Evolutionary conservation across 2,329 filamentous ascomycete genomes (phyloP), one percentile per base, ranked within the genome.

Genomic region (Pestalotiopsis sp.): DNA sequence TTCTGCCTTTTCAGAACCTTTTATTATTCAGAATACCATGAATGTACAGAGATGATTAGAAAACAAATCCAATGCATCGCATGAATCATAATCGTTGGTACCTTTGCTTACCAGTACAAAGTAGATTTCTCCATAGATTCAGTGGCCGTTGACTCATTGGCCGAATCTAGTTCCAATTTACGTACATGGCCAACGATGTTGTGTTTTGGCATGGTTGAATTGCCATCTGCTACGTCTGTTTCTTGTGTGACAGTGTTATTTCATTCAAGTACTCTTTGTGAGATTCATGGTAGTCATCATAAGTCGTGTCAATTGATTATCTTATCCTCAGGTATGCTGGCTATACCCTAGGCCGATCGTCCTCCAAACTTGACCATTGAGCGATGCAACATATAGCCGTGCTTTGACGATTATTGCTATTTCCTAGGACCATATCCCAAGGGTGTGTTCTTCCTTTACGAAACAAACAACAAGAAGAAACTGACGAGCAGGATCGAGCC

Each of bases 61-160:
- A 35, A 9, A 35, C 30, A 35, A 35, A 9, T 17, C 14, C 10
- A 13, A 3, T 35, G 22, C 10, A 13, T 26, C 6, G 9, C 14
- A 11, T 17, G 52, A 11, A n/a, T 57, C n/a, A n/a, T 56, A 24
- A 30, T 7, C 26, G 6, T 24, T 44, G 40, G 11, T 44, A 17
- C 39, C 14, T 14, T 17, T 48, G 44, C 44, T 48, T 4, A 20
- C 14, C 4, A 4, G 44, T n/a, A n/a, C 13, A n/a, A n/a, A n/a
- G 5, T 7, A 3, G 14, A 26, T 26, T 20, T 17, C 22, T 22
- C 22, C 22, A 30, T 11, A 14, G 17, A 26, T 35, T 26, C 56
- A 26, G 11, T 58, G 56, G 56, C 56, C 56, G 56, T 26, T 58
- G 56, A 58, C 56, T 58, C 56, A 58, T 58, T 58, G 56, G 56